These are phyloP conservation scores for Leucocoprinus leucothites DNA, from an alignment of 768 basidiomycete species.

Conservation along the genomic window DNA sequence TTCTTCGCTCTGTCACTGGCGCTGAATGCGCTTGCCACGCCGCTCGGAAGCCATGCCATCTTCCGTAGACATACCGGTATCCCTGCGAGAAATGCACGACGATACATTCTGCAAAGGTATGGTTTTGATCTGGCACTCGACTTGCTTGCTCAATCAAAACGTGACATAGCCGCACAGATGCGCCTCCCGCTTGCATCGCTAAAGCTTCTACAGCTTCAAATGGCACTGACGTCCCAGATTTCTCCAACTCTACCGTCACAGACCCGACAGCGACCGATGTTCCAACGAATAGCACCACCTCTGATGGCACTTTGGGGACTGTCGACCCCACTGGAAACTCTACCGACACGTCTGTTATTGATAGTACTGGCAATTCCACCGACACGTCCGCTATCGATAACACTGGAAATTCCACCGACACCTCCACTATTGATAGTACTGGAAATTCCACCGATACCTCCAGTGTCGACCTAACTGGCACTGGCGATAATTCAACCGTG, in stretches of 20 bases:
- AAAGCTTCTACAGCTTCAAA: constrained; percentile 14
- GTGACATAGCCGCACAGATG: constrained; percentile 25
- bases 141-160: not conserved
- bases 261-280: constrained; percentile 11
- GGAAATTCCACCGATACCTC: too few relatives aligned
- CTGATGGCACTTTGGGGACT: not conserved
- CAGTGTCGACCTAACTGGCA: too few relatives aligned
- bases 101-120: constrained; percentile 32
- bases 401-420: constrained; percentile 1
- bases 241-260: constrained; percentile 21
- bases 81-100: constrained; percentile 22
- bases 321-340: constrained; percentile 11
- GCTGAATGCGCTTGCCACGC: constrained; percentile 27
- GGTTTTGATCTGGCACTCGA: constrained; percentile 1
- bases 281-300: constrained; percentile 16
- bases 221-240: constrained; percentile 16
- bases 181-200: constrained; percentile 30
- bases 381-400: constrained; percentile 15
- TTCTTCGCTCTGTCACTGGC: constrained; percentile 26
- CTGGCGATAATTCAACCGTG: constrained; percentile 7
- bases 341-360: constrained; percentile 7
- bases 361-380: constrained; percentile 15
- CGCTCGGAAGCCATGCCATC: constrained; percentile 31
- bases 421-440: too few relatives aligned
- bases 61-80: constrained; percentile 28